Evolutionary conservation across 495 filamentous ascomycete species (phyloP), one percentile per base, ranked within the genome.

Genomic region (Aspergillus conjunctus): DNA sequence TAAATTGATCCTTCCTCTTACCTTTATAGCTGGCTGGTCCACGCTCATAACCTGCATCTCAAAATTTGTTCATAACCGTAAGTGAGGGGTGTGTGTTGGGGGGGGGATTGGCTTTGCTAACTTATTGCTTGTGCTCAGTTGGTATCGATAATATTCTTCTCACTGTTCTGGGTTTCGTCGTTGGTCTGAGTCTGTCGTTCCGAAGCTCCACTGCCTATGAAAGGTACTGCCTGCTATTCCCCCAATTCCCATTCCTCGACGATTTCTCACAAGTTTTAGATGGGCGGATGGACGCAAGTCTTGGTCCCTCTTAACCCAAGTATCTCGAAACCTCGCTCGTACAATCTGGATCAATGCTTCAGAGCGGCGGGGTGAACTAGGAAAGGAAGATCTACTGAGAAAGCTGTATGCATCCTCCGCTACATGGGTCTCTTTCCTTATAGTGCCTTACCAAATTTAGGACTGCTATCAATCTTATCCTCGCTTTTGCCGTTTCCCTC

Each of bases 151-250:
- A 80, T 21, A 81, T 92, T 55, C 79, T 96, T 9, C 82, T 96
- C 34, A 95, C 91, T 14, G 87, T 95, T 11, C 84, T 91, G 30
- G 91, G 91, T 87, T 94, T 96, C 79, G 90, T 95, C 61, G 90
- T 96, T 65, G 89, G 88, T 79, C 73, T 95, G 68, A 83, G 89
- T 1, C 77, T 96, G 62, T 91, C 88, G 21, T 94, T 96, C 77
- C 87, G 91, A 51, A 90, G 85, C 63, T 89, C 89, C 1, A 92
- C 90, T 15, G 91, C 91, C 7, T 96, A 96, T 67, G 91, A 95
- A 71, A 87, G 90, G 67, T 84, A 80, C 1, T 30, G 1, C 7
- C 43, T 39, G 54, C 39, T 11, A 2, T 6, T 21, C 6, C 26
- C 33, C 14, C n/a, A 33, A n/a, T n/a, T 15, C 37, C 49, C 45